Conservation (phyloP, 2,329 filamentous ascomycete genomes). For the Lecanicillium sp. region DNA sequence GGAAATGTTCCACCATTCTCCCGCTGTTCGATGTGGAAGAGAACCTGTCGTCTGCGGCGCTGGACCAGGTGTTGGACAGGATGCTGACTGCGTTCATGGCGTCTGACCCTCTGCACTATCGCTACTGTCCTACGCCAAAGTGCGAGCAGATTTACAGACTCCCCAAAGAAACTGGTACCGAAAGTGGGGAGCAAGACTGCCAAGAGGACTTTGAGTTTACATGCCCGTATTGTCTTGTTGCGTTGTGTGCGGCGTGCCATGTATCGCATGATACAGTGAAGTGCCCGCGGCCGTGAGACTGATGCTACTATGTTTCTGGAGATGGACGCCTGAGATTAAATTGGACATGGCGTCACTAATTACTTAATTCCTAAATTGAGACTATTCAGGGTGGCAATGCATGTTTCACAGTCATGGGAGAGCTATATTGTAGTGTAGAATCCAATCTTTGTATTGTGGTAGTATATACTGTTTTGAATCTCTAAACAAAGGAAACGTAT, state of each 20-base stretch:
- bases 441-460: too few relatives aligned
- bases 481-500: too few relatives aligned
- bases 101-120: conserved; percentile 3
- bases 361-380: too few relatives aligned
- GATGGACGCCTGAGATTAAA: too few relatives aligned
- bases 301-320: too few relatives aligned
- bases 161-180: too few relatives aligned
- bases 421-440: too few relatives aligned
- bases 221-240: conserved; percentile 5
- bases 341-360: too few relatives aligned
- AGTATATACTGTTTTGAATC: too few relatives aligned
- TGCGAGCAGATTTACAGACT: conserved; percentile 7
- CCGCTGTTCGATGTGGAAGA: background rate
- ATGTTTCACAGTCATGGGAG: too few relatives aligned
- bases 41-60: conserved; percentile 1
- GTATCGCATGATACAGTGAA: conserved; percentile 6
- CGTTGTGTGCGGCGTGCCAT: conserved; percentile 6
- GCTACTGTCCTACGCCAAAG: conserved; percentile 4
- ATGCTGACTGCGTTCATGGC: conserved; percentile 5
- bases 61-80: conserved; percentile 4
- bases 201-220: conserved; percentile 5
- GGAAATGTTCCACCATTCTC: conserved; percentile 1
- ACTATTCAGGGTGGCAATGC: too few relatives aligned
- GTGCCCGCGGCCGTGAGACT: background rate
- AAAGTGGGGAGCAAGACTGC: too few relatives aligned